These are phyloP conservation scores for Triadica sebifera DNA, from an alignment of 345 rosid genomes.

Conservation along the genomic window DNA sequence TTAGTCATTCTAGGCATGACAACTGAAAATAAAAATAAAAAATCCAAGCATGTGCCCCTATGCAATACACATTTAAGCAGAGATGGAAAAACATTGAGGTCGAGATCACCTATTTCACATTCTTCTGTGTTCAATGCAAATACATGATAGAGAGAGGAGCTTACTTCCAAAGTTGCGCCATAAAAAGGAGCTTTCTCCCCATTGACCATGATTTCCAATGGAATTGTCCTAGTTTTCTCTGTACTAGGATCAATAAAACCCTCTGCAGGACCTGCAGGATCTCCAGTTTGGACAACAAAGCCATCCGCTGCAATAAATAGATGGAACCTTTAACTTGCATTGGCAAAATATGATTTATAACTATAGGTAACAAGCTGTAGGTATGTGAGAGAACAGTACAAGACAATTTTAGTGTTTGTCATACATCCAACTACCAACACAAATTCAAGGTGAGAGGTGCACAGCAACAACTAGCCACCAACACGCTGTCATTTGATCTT, in stretches of 20 bases:
- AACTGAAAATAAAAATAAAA: no score
- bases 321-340: not conserved
- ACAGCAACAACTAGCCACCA: not conserved
- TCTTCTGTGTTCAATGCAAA: not conserved
- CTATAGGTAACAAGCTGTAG: not conserved
- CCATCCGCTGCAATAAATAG: conserved; percentile 77
- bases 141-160: not conserved
- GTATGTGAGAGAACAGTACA: not conserved
- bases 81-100: not conserved
- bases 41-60: not conserved
- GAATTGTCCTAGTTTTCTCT: conserved; percentile 75
- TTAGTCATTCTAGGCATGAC: not conserved
- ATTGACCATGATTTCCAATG: conserved; percentile 78
- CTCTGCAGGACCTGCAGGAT: conserved; percentile 98
- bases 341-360: not conserved
- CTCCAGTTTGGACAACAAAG: conserved; percentile 97
- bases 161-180: conserved; percentile 81
- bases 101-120: not conserved
- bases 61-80: not conserved
- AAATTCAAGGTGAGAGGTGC: not conserved
- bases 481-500: not conserved
- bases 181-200: conserved; percentile 83
- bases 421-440: not conserved
- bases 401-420: not conserved
- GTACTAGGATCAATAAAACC: conserved; percentile 97